Evolutionary conservation across 139 green algal species (phyloP).

Genomic region (Closterium sp.): DNA sequence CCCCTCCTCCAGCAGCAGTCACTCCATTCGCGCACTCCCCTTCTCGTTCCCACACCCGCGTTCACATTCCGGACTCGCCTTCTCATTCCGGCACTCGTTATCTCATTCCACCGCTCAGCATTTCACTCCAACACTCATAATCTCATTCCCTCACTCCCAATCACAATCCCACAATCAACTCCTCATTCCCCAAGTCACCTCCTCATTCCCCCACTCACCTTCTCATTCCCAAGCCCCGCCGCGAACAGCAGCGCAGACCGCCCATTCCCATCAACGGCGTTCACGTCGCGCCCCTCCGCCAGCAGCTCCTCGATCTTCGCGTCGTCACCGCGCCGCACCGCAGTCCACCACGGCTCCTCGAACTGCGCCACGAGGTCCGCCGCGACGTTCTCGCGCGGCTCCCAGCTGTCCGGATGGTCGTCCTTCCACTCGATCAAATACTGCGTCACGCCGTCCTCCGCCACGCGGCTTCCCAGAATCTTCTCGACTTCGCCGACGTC

Average conservation of each 20-base stretch:
- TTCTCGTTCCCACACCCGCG: too few relatives aligned
- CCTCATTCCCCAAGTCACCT: too few relatives aligned
- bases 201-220: too few relatives aligned
- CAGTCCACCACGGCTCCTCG: constrained; percentile 43
- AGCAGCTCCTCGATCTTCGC: constrained; percentile 36
- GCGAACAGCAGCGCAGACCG: constrained; percentile 40
- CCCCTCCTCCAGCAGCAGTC: too few relatives aligned
- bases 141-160: too few relatives aligned
- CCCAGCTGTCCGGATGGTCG: constrained; percentile 56
- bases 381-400: constrained; percentile 51
- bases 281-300: constrained; percentile 37
- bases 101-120: too few relatives aligned
- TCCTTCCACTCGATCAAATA: constrained; percentile 59
- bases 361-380: constrained; percentile 37
- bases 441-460: constrained; percentile 38
- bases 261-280: constrained; percentile 45
- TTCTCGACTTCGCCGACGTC: constrained; percentile 38
- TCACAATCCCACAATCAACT: too few relatives aligned
- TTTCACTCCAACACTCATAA: too few relatives aligned
- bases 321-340: constrained; percentile 32
- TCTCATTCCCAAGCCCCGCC: constrained; percentile 33
- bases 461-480: constrained; percentile 40
- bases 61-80: too few relatives aligned
- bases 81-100: too few relatives aligned
- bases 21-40: too few relatives aligned